Evolutionary conservation across 176 grass and related monocot genomes (phyloP).

Genomic region (Avena insularis): DNA sequence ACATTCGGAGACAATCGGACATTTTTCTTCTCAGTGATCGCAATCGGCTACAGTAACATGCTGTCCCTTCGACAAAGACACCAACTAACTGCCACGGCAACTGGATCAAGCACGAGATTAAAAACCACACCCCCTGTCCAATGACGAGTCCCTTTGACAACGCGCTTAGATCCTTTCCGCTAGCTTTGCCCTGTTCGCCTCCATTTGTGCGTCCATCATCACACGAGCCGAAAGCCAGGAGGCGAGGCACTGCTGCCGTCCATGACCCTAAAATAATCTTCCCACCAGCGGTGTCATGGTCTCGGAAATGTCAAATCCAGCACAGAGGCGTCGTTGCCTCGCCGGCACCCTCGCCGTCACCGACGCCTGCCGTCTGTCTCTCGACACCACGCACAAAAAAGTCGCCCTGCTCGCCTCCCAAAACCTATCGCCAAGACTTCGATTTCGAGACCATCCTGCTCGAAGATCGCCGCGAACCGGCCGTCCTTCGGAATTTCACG

Average conservation of each 20-base stretch:
- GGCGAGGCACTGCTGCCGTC: constrained; percentile 7
- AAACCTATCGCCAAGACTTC: constrained; percentile 18
- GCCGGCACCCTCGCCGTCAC: constrained; percentile 42
- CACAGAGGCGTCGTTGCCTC: constrained; percentile 42
- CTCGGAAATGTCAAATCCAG: constrained; percentile 41
- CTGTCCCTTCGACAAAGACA: neutral
- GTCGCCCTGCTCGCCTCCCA: neutral
- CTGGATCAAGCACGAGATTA: neutral
- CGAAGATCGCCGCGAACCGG: neutral
- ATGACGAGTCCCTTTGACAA: neutral
- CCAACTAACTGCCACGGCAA: neutral
- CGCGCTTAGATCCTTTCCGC: neutral
- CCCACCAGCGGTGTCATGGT: neutral
- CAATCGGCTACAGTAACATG: neutral
- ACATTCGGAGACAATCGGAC: neutral
- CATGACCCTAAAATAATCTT: neutral
- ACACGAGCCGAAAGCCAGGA: constrained; percentile 48
- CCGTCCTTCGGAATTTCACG: neutral
- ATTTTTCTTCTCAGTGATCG: neutral
- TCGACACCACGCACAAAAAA: constrained; percentile 4
- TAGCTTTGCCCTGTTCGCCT: neutral
- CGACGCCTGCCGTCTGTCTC: constrained; percentile 28
- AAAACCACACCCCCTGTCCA: neutral
- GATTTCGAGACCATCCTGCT: constrained; percentile 14
- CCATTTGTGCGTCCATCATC: constrained; percentile 42